Conservation (phyloP, 495 filamentous ascomycete genomes). For the Neurospora sp. region DNA sequence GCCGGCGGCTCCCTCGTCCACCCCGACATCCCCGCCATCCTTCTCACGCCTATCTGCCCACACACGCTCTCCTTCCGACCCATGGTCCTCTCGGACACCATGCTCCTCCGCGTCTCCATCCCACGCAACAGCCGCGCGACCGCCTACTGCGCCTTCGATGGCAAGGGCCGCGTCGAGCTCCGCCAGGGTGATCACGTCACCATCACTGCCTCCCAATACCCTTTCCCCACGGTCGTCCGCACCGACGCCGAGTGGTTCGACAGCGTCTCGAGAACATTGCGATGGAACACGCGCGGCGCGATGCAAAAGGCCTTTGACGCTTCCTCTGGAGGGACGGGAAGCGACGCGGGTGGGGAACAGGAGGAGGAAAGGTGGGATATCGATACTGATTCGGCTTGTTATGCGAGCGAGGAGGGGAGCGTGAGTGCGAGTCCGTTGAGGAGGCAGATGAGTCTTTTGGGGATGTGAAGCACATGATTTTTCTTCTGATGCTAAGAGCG, state of each 20-base stretch:
- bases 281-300: conserved; percentile 86
- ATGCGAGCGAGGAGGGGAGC: conserved; percentile 55
- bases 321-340: conserved; percentile 14
- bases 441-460: conserved; percentile 56
- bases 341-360: conserved; percentile 28
- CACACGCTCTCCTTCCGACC: conserved; percentile 95
- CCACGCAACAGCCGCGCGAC: conserved; percentile 77
- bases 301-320: conserved; percentile 72
- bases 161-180: conserved; percentile 88
- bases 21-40: conserved; percentile 93
- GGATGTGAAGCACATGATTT: conserved; percentile 21
- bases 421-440: conserved; percentile 54
- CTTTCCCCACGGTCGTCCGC: conserved; percentile 86
- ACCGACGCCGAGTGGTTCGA: conserved; percentile 87
- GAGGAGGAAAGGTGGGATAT: conserved; percentile 67
- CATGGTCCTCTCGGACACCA: conserved; percentile 95
- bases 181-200: conserved; percentile 88
- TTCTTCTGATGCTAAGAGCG: not conserved
- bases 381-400: conserved; percentile 62
- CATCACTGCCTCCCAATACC: conserved; percentile 87
- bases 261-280: conserved; percentile 76
- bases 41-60: conserved; percentile 94
- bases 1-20: conserved; percentile 93
- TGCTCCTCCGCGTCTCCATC: conserved; percentile 79
- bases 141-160: conserved; percentile 93